A percentile compares a stretch with the other conserved stretches of the same genome.
These are phyloP conservation scores for Galeopsis tetrahit DNA, from an alignment of 257 asterid species.

Conservation along the genomic window DNA sequence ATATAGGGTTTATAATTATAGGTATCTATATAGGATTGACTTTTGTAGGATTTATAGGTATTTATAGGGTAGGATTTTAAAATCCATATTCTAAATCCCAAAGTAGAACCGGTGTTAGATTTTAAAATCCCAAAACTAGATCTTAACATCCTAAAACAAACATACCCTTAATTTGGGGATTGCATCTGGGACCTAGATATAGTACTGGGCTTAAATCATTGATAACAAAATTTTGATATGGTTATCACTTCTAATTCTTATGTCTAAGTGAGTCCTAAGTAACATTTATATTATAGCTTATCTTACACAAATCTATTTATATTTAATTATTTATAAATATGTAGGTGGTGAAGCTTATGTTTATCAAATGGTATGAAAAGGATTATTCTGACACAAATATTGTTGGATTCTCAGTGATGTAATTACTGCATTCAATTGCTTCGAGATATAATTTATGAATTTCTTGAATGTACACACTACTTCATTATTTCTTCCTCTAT, in stretches of 20 bases:
- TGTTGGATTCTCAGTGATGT: slow-evolving; percentile 20
- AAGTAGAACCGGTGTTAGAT: too few relatives aligned
- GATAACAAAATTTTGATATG: neutral
- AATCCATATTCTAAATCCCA: too few relatives aligned
- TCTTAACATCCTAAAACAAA: too few relatives aligned
- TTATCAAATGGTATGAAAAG: neutral
- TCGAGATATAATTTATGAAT: neutral
- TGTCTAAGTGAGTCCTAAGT: neutral
- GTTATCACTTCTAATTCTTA: neutral
- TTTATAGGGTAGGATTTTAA: too few relatives aligned
- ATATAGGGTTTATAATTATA: too few relatives aligned
- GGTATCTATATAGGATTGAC: too few relatives aligned
- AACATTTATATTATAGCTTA: slow-evolving; percentile 1
- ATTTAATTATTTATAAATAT: neutral
- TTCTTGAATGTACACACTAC: neutral
- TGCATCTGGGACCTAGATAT: neutral
- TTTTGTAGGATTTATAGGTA: too few relatives aligned
- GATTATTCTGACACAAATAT: neutral
- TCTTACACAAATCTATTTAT: neutral
- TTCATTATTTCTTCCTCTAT: neutral
- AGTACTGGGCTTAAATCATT: neutral
- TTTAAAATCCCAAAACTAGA: too few relatives aligned
- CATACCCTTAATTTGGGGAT: slow-evolving; percentile 9
- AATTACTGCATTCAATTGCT: slow-evolving; percentile 9
- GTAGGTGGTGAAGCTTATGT: slow-evolving; percentile 2